These are phyloP conservation scores for Lindgomyces ingoldianus DNA, from an alignment of 495 filamentous ascomycete genomes.

Conservation along the genomic window DNA sequence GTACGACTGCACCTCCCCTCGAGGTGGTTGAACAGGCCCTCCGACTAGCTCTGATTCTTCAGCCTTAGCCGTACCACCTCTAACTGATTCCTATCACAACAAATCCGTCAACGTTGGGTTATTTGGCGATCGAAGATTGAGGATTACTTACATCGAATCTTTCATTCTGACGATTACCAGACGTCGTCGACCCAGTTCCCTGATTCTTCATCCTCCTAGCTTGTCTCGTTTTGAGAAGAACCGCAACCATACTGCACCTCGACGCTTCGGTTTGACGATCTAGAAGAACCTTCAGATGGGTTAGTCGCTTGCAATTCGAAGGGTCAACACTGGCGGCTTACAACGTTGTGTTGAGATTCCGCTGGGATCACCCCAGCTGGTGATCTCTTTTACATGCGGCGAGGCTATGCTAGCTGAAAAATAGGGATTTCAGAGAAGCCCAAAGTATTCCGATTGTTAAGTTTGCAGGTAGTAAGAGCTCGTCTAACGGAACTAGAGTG, in stretches of 20 bases:
- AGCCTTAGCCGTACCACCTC: not conserved
- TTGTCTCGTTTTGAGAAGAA: not conserved
- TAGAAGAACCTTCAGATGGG: not conserved
- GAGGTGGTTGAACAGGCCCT: not conserved
- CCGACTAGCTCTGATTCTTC: not conserved
- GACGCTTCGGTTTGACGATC: not conserved
- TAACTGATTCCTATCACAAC: not conserved
- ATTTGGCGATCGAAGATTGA: not conserved
- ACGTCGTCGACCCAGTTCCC: not conserved
- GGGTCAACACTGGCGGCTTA: not conserved
- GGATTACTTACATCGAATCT: not conserved
- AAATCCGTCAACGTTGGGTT: not conserved
- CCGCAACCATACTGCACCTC: not conserved
- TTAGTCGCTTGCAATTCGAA: too few relatives aligned
- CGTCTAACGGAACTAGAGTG: not conserved
- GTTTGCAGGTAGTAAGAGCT: not conserved
- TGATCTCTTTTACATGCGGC: not conserved
- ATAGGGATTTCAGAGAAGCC: not conserved
- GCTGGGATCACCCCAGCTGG: not conserved
- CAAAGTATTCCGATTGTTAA: not conserved
- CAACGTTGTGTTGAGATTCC: not conserved
- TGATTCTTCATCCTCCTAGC: not conserved
- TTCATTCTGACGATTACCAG: not conserved
- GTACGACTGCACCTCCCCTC: not conserved
- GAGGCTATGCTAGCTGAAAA: not conserved